These are phyloP conservation scores for Eustoma russellianum DNA, from an alignment of 257 asterid species.

Conservation along the genomic window DNA sequence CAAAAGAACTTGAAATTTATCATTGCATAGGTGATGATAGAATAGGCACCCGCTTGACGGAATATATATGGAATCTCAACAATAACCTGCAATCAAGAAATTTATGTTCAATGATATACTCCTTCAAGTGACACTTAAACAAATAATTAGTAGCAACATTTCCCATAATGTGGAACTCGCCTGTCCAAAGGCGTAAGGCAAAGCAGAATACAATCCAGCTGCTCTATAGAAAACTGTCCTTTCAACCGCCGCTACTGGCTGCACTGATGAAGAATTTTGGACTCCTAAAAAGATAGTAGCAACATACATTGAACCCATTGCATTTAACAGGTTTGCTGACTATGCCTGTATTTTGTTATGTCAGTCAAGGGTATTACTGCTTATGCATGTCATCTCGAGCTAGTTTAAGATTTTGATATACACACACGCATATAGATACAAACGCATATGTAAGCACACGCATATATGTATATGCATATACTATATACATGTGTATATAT, in stretches of 20 bases:
- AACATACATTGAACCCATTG: constrained; percentile 69
- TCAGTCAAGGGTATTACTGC: too few relatives aligned
- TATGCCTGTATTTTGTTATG: constrained; percentile 21
- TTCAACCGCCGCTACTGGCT: constrained; percentile 73
- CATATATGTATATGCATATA: too few relatives aligned
- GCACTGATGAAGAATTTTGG: constrained; percentile 56
- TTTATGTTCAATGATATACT: too few relatives aligned
- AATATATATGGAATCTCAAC: constrained; percentile 59
- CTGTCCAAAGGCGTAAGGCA: constrained; percentile 75
- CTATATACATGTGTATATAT: too few relatives aligned
- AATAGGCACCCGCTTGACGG: constrained; percentile 35
- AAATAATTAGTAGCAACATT: background rate
- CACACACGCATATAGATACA: too few relatives aligned
- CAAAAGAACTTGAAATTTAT: constrained; percentile 67
- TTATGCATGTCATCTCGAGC: too few relatives aligned
- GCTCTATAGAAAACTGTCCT: constrained; percentile 77
- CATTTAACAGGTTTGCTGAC: constrained; percentile 38
- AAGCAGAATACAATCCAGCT: constrained; percentile 78
- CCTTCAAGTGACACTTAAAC: background rate
- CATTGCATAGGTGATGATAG: constrained; percentile 55
- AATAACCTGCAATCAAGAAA: constrained; percentile 29
- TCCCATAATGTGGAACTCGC: constrained; percentile 12
- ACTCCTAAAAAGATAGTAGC: constrained; percentile 49
- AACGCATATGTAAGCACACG: too few relatives aligned
- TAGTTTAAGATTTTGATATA: too few relatives aligned